A percentile compares a stretch with the other conserved stretches of the same genome.
Evolutionary conservation across 208 protist genomes (phyloP).

Genomic region (Strigomonas culicis): DNA sequence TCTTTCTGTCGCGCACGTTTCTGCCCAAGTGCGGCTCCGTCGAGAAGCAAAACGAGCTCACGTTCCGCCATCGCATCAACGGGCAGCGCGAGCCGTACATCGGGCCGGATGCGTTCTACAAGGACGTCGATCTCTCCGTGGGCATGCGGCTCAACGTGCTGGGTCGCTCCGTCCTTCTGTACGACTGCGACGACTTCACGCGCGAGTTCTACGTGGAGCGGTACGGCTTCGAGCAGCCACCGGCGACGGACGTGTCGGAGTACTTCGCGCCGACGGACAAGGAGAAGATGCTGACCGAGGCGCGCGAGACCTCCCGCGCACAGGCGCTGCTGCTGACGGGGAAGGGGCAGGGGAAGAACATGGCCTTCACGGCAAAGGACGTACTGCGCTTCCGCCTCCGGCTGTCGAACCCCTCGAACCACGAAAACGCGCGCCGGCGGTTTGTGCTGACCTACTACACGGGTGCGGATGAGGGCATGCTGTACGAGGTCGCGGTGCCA

Average conservation of each 20-base stretch:
- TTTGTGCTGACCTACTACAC: constrained; percentile 85
- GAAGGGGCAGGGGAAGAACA: constrained; percentile 13
- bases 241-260: constrained; percentile 50
- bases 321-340: not conserved
- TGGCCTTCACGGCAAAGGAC: constrained; percentile 25
- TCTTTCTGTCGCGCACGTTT: constrained; percentile 83
- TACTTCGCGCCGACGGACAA: constrained; percentile 19
- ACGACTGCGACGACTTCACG: constrained; percentile 95
- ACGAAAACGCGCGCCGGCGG: constrained; percentile 52
- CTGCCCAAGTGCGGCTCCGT: constrained; percentile 76
- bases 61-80: constrained; percentile 80
- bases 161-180: constrained; percentile 78
- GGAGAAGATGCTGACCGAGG: constrained; percentile 7
- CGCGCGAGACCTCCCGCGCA: constrained; percentile 1
- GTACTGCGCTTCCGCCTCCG: constrained; percentile 72
- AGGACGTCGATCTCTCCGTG: constrained; percentile 76
- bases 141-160: constrained; percentile 81
- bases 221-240: constrained; percentile 45
- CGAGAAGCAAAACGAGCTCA: constrained; percentile 72
- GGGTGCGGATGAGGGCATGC: constrained; percentile 85
- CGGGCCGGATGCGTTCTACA: constrained; percentile 73
- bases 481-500: constrained; percentile 60
- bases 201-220: constrained; percentile 78
- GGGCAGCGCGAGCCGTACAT: constrained; percentile 75
- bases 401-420: constrained; percentile 40